Conservation (phyloP, 2,329 filamentous ascomycete genomes). For the Monilinia fructicola region DNA sequence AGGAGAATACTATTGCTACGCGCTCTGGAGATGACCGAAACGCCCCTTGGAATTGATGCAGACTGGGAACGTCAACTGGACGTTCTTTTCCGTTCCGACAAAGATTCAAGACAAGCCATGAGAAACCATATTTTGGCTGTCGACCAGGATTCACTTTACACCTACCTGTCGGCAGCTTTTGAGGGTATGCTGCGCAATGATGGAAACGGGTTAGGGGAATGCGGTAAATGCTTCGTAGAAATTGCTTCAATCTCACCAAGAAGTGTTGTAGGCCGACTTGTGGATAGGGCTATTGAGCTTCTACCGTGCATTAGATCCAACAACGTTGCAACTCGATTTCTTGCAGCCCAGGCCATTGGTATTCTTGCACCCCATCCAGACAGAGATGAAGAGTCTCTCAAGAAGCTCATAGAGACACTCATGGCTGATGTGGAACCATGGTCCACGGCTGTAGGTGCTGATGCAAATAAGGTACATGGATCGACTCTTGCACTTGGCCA, state of each 20-base stretch:
- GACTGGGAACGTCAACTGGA: slow-evolving; percentile 85
- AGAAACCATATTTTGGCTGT: slow-evolving; percentile 51
- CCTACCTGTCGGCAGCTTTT: slow-evolving; percentile 56
- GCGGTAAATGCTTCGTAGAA: slow-evolving; percentile 54
- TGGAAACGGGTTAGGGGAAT: slow-evolving; percentile 46
- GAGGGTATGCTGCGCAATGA: slow-evolving; percentile 53
- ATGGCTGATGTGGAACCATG: slow-evolving; percentile 51
- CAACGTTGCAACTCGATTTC: slow-evolving; percentile 63
- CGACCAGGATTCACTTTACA: slow-evolving; percentile 44
- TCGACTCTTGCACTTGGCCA: slow-evolving; percentile 58
- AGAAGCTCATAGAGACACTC: slow-evolving; percentile 47
- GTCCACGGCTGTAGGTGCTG: slow-evolving; percentile 56
- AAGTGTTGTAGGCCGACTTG: slow-evolving; percentile 51
- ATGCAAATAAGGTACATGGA: slow-evolving; percentile 59
- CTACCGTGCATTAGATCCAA: slow-evolving; percentile 67
- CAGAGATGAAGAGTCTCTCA: slow-evolving; percentile 46
- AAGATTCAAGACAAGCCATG: slow-evolving; percentile 60
- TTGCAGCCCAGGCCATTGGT: slow-evolving; percentile 70
- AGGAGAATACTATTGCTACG: slow-evolving; percentile 59
- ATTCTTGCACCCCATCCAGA: slow-evolving; percentile 69
- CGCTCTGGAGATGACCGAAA: slow-evolving; percentile 43
- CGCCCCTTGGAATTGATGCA: slow-evolving; percentile 56
- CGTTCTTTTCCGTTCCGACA: slow-evolving; percentile 67
- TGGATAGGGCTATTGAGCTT: slow-evolving; percentile 52
- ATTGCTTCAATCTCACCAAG: slow-evolving; percentile 54